Conservation (phyloP, 176 grass and related monocot species). For the Juncus inflexus region DNA sequence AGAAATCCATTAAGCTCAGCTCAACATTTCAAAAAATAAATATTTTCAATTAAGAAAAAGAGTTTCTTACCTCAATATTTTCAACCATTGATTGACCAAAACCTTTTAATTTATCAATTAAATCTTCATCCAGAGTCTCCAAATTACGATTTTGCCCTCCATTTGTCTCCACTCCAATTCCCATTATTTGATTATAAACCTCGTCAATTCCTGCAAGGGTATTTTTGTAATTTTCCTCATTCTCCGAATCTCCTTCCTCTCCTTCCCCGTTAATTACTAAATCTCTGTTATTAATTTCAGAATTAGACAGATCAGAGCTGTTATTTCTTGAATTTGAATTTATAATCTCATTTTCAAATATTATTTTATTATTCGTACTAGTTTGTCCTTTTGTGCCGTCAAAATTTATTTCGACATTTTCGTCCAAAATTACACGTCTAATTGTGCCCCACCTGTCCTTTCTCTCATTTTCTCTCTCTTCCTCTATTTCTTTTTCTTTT, state of each 20-base stretch:
- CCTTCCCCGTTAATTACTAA: conserved; percentile 8
- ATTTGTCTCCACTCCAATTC: conserved; percentile 23
- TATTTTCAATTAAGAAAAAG: not conserved
- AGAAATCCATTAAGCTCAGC: too few species aligned
- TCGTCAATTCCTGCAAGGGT: conserved; percentile 25
- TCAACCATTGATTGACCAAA: conserved; percentile 79
- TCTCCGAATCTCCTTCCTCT: conserved; percentile 26
- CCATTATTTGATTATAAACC: conserved; percentile 27
- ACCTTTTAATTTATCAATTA: conserved; percentile 50
- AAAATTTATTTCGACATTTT: conserved; percentile 2
- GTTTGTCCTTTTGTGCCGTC: conserved; percentile 36
- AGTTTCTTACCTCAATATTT: conserved; percentile 70
- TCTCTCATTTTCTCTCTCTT: conserved; percentile 11
- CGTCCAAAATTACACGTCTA: conserved; percentile 27
- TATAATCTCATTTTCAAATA: not conserved
- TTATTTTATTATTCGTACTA: conserved; percentile 1
- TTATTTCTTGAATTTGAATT: not conserved
- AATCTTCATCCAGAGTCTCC: conserved; percentile 46
- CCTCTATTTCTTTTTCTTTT: not conserved
- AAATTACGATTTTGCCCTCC: conserved; percentile 8
- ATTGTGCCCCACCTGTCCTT: conserved; percentile 27
- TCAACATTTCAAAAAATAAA: too few species aligned
- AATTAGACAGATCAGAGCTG: conserved; percentile 2
- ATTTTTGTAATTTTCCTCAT: conserved; percentile 23
- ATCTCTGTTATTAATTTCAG: too few species aligned